Conservation (phyloP, 805 yeast species). For the Starmera dryadoides region DNA sequence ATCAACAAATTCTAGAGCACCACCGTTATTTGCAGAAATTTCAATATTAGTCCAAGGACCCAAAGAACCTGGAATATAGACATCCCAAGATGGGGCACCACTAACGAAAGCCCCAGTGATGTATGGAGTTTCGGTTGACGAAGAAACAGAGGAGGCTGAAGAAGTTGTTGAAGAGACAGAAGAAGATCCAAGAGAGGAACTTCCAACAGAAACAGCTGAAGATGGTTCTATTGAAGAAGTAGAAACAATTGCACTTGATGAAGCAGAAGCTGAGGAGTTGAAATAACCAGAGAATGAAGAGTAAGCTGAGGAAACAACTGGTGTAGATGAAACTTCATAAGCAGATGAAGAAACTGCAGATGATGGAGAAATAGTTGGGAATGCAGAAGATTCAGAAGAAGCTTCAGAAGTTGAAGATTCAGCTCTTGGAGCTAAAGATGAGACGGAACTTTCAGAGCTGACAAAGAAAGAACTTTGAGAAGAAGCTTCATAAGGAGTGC, state of each 20-base stretch:
- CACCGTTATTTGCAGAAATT: not conserved
- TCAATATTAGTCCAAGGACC: conserved; percentile 1
- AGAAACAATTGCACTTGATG: not conserved
- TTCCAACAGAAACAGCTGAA: not conserved
- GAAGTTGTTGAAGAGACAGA: not conserved
- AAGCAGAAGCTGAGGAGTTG: not conserved
- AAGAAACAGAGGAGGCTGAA: not conserved
- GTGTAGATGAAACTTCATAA: not conserved
- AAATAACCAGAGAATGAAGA: not conserved
- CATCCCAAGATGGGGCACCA: conserved; percentile 2
- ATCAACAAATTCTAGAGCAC: not conserved
- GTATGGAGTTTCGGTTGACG: not conserved
- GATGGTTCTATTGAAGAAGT: not conserved
- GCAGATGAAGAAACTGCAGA: not conserved
- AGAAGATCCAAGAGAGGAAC: not conserved
- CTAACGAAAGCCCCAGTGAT: conserved; percentile 1
- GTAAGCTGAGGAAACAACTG: not conserved
- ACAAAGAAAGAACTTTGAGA: not conserved
- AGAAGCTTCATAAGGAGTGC: too few species aligned
- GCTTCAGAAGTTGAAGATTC: not conserved
- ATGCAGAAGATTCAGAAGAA: not conserved
- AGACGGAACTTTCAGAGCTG: not conserved
- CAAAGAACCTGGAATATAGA: not conserved
- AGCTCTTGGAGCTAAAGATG: not conserved
- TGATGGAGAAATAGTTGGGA: not conserved